These are phyloP conservation scores for Paxillus ammoniavirescens DNA, from an alignment of 768 basidiomycete genomes.

Conservation along the genomic window DNA sequence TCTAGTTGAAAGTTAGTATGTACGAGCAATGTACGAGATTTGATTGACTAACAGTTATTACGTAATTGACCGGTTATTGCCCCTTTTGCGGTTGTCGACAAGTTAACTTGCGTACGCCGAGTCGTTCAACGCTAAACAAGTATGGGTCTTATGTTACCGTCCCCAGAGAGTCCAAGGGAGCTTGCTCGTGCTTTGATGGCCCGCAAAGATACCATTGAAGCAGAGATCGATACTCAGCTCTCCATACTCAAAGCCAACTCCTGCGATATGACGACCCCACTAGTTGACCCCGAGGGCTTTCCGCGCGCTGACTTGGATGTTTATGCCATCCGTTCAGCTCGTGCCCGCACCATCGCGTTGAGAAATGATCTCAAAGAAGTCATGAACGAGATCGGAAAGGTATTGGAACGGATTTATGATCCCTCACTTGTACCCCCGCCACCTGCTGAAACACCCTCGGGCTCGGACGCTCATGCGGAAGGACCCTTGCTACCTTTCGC, in stretches of 20 bases:
- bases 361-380: conserved; percentile 72
- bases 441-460: conserved; percentile 22
- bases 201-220: conserved; percentile 70
- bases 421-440: conserved; percentile 25
- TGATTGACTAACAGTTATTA: background rate
- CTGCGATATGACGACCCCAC: conserved; percentile 64
- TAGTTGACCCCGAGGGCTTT: conserved; percentile 87
- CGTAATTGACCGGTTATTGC: background rate
- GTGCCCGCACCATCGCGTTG: conserved; percentile 75
- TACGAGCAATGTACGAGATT: no score
- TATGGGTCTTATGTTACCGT: conserved; percentile 50
- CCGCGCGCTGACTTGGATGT: conserved; percentile 86
- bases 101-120: no score
- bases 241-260: conserved; percentile 63
- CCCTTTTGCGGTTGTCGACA: conserved; percentile 13
- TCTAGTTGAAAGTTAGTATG: no score
- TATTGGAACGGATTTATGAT: conserved; percentile 69
- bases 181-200: conserved; percentile 63
- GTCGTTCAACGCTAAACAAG: background rate
- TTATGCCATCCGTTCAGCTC: conserved; percentile 71
- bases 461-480: conserved; percentile 13
- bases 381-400: conserved; percentile 64
- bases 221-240: conserved; percentile 61
- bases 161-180: conserved; percentile 47
- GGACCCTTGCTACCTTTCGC: conserved; percentile 58